Conservation (phyloP, 306 rosid genomes). For the Corylus avellana region DNA sequence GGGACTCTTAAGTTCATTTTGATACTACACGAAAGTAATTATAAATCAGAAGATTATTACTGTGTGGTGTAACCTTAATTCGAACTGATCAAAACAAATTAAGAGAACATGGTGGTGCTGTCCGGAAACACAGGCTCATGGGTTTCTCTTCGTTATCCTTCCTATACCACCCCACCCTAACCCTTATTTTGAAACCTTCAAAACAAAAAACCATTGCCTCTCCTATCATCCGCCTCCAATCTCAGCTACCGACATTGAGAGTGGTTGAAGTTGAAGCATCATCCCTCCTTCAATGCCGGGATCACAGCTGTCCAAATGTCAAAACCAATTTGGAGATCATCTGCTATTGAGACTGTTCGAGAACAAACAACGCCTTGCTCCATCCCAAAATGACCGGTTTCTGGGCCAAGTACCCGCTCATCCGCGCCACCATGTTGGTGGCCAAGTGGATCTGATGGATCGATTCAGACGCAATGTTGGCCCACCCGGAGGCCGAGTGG, state of each 20-base stretch:
- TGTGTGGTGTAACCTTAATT: too few relatives aligned
- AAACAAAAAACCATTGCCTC: too few relatives aligned
- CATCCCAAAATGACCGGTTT: not conserved
- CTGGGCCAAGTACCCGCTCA: not conserved
- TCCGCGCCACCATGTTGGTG: not conserved
- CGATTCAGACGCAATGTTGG: not conserved
- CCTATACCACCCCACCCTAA: too few relatives aligned
- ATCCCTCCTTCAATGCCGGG: not conserved
- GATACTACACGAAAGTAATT: too few relatives aligned
- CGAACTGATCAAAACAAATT: too few relatives aligned
- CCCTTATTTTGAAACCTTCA: too few relatives aligned
- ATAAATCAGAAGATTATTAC: too few relatives aligned
- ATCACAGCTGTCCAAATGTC: not conserved
- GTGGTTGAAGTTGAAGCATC: not conserved
- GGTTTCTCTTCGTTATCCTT: too few relatives aligned
- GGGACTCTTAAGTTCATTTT: too few relatives aligned
- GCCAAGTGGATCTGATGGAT: not conserved
- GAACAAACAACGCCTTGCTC: not conserved
- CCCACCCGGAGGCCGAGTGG: too few relatives aligned
- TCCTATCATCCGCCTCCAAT: not conserved
- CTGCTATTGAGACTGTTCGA: not conserved
- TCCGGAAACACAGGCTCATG: too few relatives aligned
- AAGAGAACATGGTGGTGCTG: too few relatives aligned
- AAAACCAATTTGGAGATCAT: constrained; percentile 1
- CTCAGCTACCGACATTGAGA: constrained; percentile 2